Percentiles rank a stretch among this genome's conserved stretches.
Evolutionary conservation across 202 grass and related monocot species (phyloP).

Genomic region (Digitaria exilis): DNA sequence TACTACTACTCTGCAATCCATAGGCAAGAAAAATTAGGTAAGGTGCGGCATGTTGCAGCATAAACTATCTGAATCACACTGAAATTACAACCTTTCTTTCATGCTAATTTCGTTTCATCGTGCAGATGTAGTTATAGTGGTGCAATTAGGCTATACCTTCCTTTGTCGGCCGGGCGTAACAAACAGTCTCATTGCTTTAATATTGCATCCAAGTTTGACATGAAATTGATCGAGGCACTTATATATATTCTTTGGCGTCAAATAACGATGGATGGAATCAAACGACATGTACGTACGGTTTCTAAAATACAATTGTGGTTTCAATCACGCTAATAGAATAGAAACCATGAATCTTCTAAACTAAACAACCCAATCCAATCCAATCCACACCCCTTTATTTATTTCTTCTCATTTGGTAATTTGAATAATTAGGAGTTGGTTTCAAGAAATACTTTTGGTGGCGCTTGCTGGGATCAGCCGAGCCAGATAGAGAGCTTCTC

Average conservation of each 20-base stretch:
- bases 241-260: background rate
- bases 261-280: background rate
- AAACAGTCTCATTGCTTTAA: background rate
- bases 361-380: background rate
- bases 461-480: constrained; percentile 1
- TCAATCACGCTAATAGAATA: constrained; percentile 8
- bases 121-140: background rate
- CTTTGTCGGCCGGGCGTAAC: background rate
- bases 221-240: background rate
- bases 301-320: constrained; percentile 1
- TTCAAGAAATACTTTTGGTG: constrained; percentile 56
- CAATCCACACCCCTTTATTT: background rate
- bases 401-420: constrained; percentile 36
- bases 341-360: constrained; percentile 10
- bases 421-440: constrained; percentile 61
- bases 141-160: background rate
- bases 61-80: background rate
- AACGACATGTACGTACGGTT: background rate
- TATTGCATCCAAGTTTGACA: constrained; percentile 7
- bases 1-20: background rate
- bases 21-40: constrained; percentile 11
- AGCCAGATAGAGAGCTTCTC: background rate
- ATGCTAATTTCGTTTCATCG: background rate
- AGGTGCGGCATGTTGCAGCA: constrained; percentile 9
- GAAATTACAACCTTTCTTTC: background rate